phyloP scores from a whole-genome alignment of 177 flowering plant genomes.

The Vitis hybrid region DNA sequence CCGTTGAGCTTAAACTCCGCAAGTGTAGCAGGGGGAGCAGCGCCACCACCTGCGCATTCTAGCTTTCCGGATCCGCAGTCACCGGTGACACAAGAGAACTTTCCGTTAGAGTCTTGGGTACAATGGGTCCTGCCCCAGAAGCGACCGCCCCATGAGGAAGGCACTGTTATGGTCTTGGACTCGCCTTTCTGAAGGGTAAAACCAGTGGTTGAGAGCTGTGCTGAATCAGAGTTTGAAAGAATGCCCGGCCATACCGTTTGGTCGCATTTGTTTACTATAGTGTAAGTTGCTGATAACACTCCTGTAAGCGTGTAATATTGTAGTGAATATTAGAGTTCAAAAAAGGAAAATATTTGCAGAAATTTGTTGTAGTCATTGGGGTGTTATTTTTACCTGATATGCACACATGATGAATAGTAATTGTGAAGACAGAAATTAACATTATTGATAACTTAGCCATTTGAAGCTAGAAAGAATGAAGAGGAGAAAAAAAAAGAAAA shows the following conservation, averaged over 20 bases:
- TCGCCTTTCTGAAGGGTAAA: slow-evolving; percentile 35
- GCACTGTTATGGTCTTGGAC: slow-evolving; percentile 29
- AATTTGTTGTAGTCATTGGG: not conserved
- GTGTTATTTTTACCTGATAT: slow-evolving; percentile 11
- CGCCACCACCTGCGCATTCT: slow-evolving; percentile 46
- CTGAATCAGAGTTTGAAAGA: slow-evolving; percentile 41
- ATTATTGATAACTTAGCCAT: slow-evolving; percentile 12
- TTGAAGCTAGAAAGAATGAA: not conserved
- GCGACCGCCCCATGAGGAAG: slow-evolving; percentile 61
- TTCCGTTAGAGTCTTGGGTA: slow-evolving; percentile 31
- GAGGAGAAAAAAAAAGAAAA: too few species aligned
- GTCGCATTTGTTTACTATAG: slow-evolving; percentile 42
- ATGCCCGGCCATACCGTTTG: slow-evolving; percentile 57
- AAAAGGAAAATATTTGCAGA: too few species aligned
- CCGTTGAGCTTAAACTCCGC: slow-evolving; percentile 57
- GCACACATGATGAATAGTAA: not conserved
- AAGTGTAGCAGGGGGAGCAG: slow-evolving; percentile 48
- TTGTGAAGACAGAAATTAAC: not conserved
- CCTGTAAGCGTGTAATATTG: slow-evolving; percentile 8
- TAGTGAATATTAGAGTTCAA: not conserved
- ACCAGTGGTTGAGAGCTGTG: slow-evolving; percentile 42
- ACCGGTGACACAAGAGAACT: slow-evolving; percentile 47
- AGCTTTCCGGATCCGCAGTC: slow-evolving; percentile 51
- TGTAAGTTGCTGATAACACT: slow-evolving; percentile 31
- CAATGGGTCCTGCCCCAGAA: slow-evolving; percentile 56